Evolutionary conservation across 1,139 yeast genomes (phyloP).

Genomic region (Kurtzmaniella quercitrusa): DNA sequence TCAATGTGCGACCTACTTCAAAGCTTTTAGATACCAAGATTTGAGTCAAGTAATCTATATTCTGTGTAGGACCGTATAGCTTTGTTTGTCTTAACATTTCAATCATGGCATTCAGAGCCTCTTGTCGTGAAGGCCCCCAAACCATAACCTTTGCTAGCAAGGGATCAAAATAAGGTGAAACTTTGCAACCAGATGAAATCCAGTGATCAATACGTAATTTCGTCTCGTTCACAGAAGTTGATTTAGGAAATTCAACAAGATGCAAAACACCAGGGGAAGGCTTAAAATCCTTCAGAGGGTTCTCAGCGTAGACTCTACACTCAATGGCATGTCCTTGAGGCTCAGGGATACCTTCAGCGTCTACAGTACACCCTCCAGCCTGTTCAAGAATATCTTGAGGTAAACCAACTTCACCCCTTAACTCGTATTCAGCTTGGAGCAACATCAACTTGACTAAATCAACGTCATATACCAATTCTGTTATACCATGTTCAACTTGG

Average conservation of each 20-base stretch:
- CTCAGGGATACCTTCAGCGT: slow-evolving; percentile 14
- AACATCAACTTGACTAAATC: slow-evolving; percentile 30
- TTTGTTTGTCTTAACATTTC: slow-evolving; percentile 17
- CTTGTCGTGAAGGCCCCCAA: slow-evolving; percentile 24
- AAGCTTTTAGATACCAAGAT: slow-evolving; percentile 19
- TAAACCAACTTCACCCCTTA: slow-evolving; percentile 18
- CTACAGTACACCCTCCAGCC: slow-evolving; percentile 7
- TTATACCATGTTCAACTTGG: slow-evolving; percentile 36
- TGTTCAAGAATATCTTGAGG: slow-evolving; percentile 16
- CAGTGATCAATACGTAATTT: slow-evolving; percentile 30
- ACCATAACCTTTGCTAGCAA: slow-evolving; percentile 32
- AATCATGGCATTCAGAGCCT: slow-evolving; percentile 20
- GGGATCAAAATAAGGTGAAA: slow-evolving; percentile 36
- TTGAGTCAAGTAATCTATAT: slow-evolving; percentile 24
- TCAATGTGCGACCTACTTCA: slow-evolving; percentile 21
- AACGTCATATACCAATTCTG: slow-evolving; percentile 29
- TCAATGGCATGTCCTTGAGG: slow-evolving; percentile 37
- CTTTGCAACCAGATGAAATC: slow-evolving; percentile 29
- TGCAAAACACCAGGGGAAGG: slow-evolving; percentile 31
- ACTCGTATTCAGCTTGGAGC: slow-evolving; percentile 27
- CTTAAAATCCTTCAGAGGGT: slow-evolving; percentile 29
- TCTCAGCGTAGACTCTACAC: slow-evolving; percentile 33
- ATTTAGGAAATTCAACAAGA: slow-evolving; percentile 18
- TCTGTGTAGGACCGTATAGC: slow-evolving; percentile 29
- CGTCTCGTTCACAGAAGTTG: slow-evolving; percentile 8